Conservation (phyloP, 2,329 filamentous ascomycete genomes). For the Raffaelea albimanens region DNA sequence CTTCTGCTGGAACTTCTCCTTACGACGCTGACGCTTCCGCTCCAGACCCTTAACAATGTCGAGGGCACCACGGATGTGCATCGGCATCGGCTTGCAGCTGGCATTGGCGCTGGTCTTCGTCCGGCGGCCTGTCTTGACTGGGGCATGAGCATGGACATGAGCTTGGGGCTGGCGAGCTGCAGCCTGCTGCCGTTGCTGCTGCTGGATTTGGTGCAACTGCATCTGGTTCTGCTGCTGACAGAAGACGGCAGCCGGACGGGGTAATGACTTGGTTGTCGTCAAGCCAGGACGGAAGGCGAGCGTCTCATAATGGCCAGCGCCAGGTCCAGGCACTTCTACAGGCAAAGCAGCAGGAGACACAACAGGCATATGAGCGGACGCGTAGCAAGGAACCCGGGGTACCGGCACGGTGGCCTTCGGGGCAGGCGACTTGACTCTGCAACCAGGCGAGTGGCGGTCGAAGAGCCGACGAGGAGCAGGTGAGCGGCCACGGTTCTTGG, state of each 20-base stretch:
- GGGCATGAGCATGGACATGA: too few relatives aligned
- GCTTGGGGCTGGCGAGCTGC: too few relatives aligned
- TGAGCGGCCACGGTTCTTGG: slow-evolving; percentile 42
- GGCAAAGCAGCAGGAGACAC: too few relatives aligned
- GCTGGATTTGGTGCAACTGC: slow-evolving; percentile 22
- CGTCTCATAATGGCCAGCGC: slow-evolving; percentile 31
- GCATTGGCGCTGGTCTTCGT: slow-evolving; percentile 10
- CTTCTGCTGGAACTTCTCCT: slow-evolving; percentile 86
- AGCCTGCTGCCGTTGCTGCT: slow-evolving; percentile 12
- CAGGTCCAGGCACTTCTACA: slow-evolving; percentile 24
- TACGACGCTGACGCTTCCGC: slow-evolving; percentile 83
- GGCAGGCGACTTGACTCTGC: slow-evolving; percentile 57
- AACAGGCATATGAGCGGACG: slow-evolving; percentile 33
- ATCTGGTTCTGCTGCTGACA: slow-evolving; percentile 29
- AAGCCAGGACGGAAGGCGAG: slow-evolving; percentile 53
- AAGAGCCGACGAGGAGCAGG: slow-evolving; percentile 52
- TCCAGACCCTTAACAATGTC: slow-evolving; percentile 96
- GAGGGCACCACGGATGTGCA: slow-evolving; percentile 82
- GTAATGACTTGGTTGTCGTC: slow-evolving; percentile 77
- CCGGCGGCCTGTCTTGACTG: slow-evolving; percentile 25
- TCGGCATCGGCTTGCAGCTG: slow-evolving; percentile 29
- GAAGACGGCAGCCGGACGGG: slow-evolving; percentile 66
- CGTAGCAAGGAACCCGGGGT: neutral
- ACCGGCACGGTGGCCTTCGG: slow-evolving; percentile 28
- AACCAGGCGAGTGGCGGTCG: slow-evolving; percentile 60